These are phyloP conservation scores for Xylariaceae sp. DNA, from an alignment of 2,329 filamentous ascomycete species.

Conservation along the genomic window DNA sequence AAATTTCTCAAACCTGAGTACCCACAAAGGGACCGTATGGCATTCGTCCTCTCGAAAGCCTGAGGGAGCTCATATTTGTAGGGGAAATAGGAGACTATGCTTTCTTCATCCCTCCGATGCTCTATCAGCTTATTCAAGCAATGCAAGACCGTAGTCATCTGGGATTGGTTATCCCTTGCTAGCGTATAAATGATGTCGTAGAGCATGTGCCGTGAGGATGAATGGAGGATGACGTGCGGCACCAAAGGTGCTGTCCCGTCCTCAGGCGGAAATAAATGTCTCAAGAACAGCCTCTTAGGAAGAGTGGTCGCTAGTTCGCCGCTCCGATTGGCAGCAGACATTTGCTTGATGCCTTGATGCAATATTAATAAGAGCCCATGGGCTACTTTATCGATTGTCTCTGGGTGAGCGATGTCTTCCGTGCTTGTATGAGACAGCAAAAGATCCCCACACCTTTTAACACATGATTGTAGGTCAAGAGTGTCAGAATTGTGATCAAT, in stretches of 20 bases:
- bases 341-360: conserved; percentile 38
- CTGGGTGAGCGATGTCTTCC: conserved; percentile 50
- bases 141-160: conserved; percentile 60
- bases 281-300: conserved; percentile 62
- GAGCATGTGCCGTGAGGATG: conserved; percentile 62
- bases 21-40: conserved; percentile 77
- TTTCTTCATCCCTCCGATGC: conserved; percentile 54
- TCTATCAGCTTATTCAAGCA: conserved; percentile 56
- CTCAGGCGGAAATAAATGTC: conserved; percentile 70
- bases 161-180: conserved; percentile 56
- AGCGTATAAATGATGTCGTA: conserved; percentile 66
- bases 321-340: conserved; percentile 33
- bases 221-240: conserved; percentile 57
- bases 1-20: conserved; percentile 92
- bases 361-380: conserved; percentile 47
- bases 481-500: conserved; percentile 33
- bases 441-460: conserved; percentile 37
- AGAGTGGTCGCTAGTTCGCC: conserved; percentile 36
- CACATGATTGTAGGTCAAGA: conserved; percentile 36
- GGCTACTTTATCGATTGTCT: conserved; percentile 46
- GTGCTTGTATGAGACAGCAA: conserved; percentile 34
- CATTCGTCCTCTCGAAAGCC: conserved; percentile 69
- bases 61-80: conserved; percentile 68
- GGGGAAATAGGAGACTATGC: conserved; percentile 53
- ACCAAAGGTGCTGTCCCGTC: conserved; percentile 39